These are phyloP conservation scores for Eimeria acervulina DNA, from an alignment of 169 alveolate genomes.

Conservation along the genomic window DNA sequence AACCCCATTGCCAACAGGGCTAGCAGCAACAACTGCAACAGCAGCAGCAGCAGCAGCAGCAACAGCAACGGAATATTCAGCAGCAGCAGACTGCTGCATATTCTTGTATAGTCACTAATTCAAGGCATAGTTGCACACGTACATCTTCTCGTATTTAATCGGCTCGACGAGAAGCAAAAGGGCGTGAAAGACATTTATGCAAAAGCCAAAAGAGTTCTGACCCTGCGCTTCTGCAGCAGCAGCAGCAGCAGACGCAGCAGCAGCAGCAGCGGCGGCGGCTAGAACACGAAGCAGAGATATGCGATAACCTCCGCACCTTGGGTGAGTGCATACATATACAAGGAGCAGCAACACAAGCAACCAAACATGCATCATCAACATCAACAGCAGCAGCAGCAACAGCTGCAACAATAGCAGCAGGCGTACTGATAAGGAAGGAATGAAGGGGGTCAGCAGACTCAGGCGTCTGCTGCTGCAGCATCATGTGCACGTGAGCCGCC, in stretches of 20 bases:
- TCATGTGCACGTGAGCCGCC: conserved; percentile 51
- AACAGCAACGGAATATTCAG: background rate
- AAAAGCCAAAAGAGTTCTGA: conserved; percentile 83
- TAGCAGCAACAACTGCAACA: background rate
- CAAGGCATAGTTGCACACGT: conserved; percentile 26
- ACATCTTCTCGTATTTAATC: conserved; percentile 83
- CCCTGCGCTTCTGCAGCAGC: conserved; percentile 73
- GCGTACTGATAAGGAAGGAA: conserved; percentile 73
- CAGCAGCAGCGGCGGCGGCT: background rate
- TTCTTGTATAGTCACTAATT: background rate
- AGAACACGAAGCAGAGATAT: background rate
- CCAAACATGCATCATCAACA: background rate
- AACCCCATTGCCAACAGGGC: background rate
- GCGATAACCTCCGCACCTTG: background rate
- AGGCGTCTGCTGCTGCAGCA: conserved; percentile 68
- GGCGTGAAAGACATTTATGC: conserved; percentile 82
- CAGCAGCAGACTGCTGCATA: too few species aligned
- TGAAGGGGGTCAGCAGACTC: conserved; percentile 75
- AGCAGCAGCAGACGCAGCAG: background rate
- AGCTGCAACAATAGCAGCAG: background rate
- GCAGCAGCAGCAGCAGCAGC: conserved; percentile 1
- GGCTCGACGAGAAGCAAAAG: conserved; percentile 83
- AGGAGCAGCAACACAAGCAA: background rate
- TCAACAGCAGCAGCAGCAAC: background rate
- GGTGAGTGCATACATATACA: background rate